Conservation (phyloP, 202 grass and related monocot genomes). For the Saccharum hybrid region DNA sequence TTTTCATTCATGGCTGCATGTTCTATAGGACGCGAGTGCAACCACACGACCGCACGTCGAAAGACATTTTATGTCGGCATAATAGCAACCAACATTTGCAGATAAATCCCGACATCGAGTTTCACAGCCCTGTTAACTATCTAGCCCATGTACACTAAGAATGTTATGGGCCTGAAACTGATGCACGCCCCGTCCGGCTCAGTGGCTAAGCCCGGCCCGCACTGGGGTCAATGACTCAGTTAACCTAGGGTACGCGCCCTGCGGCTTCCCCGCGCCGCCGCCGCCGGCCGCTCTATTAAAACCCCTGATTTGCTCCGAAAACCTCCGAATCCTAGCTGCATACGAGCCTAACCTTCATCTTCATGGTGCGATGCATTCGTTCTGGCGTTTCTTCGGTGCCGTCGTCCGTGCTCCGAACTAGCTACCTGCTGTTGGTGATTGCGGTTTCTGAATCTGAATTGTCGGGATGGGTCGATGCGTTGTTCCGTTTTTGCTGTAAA, state of each 20-base stretch:
- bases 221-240: background rate
- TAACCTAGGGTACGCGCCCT: conserved; percentile 7
- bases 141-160: background rate
- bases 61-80: too few species aligned
- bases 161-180: background rate
- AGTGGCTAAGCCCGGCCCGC: background rate
- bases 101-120: too few species aligned
- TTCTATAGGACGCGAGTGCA: too few species aligned
- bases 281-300: conserved; percentile 33
- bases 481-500: conserved; percentile 9
- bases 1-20: too few species aligned
- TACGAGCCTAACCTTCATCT: background rate
- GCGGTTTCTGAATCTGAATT: background rate
- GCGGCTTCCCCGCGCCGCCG: background rate
- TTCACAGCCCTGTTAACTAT: background rate
- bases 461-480: background rate
- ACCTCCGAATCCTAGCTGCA: background rate
- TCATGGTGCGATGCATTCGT: background rate
- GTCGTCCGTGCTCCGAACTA: background rate
- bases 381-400: background rate
- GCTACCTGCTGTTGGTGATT: background rate
- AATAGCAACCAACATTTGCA: too few species aligned
- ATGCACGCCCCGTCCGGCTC: background rate
- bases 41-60: too few species aligned
- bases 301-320: background rate